Evolutionary conservation across 2,329 filamentous ascomycete species (phyloP).

Genomic region (Colletotrichum costaricense): DNA sequence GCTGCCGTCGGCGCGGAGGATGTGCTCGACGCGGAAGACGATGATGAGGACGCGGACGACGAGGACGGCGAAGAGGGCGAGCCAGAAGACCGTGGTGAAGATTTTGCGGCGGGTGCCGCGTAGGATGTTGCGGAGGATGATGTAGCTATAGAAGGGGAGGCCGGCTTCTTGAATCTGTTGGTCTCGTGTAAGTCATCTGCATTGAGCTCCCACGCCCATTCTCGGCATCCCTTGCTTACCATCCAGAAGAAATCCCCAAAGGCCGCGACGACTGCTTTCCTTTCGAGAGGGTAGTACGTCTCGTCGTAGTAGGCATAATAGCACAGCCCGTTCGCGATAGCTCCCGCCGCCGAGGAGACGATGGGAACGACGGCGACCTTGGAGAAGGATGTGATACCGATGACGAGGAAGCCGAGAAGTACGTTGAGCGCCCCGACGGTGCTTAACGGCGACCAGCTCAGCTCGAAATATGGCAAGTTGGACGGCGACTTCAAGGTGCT

Average conservation of each 20-base stretch:
- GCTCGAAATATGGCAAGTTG: not conserved
- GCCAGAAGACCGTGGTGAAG: no score
- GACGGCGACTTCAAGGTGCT: not conserved
- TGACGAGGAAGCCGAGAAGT: not conserved
- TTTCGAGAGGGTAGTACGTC: not conserved
- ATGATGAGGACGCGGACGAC: slow-evolving; percentile 40
- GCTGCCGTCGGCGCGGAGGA: slow-evolving; percentile 39
- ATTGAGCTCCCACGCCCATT: no score
- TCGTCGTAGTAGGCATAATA: not conserved
- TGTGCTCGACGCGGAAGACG: slow-evolving; percentile 42
- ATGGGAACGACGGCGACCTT: not conserved
- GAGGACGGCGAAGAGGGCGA: no score
- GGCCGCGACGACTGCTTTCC: not conserved
- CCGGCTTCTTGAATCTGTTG: no score
- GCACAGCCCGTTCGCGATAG: not conserved
- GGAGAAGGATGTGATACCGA: not conserved
- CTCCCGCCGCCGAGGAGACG: not conserved
- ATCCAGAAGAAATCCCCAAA: no score
- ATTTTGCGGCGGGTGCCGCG: no score
- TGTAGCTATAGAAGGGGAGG: no score
- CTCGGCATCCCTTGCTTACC: no score
- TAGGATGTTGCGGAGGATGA: no score
- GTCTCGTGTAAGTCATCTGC: no score
- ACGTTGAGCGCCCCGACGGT: not conserved
- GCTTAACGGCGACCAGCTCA: not conserved